Base-by-base conservation (phyloP, 257 asterid genomes). In the Ilex aquifolium region DNA sequence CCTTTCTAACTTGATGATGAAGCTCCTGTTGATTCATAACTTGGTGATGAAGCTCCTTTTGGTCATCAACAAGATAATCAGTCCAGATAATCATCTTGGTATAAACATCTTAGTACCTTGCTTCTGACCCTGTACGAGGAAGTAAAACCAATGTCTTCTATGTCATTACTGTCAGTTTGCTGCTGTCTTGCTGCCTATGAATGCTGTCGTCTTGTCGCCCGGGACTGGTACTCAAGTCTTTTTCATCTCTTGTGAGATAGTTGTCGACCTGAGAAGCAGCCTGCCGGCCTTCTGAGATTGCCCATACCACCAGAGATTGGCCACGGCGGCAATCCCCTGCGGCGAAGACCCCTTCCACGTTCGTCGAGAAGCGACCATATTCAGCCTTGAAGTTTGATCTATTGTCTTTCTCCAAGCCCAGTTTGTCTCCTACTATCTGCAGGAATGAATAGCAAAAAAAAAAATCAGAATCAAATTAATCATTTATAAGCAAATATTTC, bases 291-390 rank as follows among this genome's bases (percentile, higher is more conserved):
- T 93, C 99, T 1, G 83, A 72, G 63, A 93, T 93, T 15, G 99
- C 99, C 99, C 99, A 93, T 30, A 93, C 97, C 54, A 93, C 99
- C 46, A 93, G 84, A 44, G 99, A 93, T 42, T 93, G 99, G 1
- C 99, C 99, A 2, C 97, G 82, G 14, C 99, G 79, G 69, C 99
- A 93, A 65, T 93, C 99, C n/a, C 99, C 97, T 8, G 99, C 96
- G 6, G 97, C 97, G 54, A 93, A 93, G 40, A 93, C 83, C 3
- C 99, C 99, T 36, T 93, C 95, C 3, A 84, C 81, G 49, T 64
- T 93, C 44, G 99, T 93, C 5, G 96, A 77, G 74, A 82, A 93
- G 3, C 80, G 84, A 6, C 99, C 97, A 44, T 92, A 93, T 3
- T 87, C 99, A 0, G 99, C 97, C 60, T 93, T 93, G 76, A 84